These are phyloP conservation scores for Backusella liffmaniae DNA, from an alignment of 192 early-diverging fungal species.

Conservation along the genomic window DNA sequence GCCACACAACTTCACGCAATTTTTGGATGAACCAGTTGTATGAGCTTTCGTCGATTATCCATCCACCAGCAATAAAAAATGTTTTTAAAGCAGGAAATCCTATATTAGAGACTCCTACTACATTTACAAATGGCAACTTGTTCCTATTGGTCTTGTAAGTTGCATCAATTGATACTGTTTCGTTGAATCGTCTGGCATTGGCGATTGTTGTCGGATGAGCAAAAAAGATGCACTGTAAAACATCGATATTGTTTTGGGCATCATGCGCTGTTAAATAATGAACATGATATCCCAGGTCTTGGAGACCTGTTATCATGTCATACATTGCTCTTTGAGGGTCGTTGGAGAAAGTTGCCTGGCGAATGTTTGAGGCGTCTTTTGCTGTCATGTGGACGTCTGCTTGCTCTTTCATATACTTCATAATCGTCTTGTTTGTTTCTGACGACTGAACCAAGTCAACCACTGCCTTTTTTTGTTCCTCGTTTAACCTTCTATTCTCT, in stretches of 20 bases:
- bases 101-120: neutral
- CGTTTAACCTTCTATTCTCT: neutral
- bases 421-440: neutral
- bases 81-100: neutral
- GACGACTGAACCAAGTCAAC: neutral
- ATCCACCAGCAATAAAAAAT: neutral
- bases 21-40: neutral
- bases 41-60: neutral
- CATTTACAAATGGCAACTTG: neutral
- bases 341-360: neutral
- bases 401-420: neutral
- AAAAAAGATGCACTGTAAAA: neutral
- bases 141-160: neutral
- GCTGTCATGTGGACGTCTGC: neutral
- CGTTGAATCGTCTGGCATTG: neutral
- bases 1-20: neutral
- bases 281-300: neutral
- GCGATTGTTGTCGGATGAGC: neutral
- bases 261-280: neutral
- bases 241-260: neutral
- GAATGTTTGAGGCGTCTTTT: neutral
- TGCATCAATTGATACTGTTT: neutral
- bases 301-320: neutral
- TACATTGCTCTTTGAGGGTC: neutral
- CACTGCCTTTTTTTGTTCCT: neutral